A percentile compares a stretch with the other conserved stretches of the same genome.
Conservation (phyloP, 2,329 filamentous ascomycete species). For the Trichophyton rubrum region DNA sequence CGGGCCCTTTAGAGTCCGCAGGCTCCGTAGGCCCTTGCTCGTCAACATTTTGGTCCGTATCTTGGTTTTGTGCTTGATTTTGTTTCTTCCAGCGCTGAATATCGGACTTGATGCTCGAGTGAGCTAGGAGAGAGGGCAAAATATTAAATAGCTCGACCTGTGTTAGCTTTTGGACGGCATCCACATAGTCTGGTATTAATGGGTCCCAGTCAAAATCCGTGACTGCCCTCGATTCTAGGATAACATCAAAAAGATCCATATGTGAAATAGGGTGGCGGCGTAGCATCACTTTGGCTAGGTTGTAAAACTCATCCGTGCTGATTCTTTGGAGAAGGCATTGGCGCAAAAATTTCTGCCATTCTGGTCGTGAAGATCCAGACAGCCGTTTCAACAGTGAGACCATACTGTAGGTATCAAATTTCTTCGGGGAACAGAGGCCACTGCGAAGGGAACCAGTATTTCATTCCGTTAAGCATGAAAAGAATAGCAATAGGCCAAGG, state of each 20-base stretch:
- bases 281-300: constrained; percentile 25
- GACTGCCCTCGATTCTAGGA: constrained; percentile 24
- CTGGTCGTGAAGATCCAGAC: neutral
- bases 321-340: constrained; percentile 11
- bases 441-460: neutral
- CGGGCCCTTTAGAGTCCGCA: neutral
- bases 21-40: neutral
- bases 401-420: neutral
- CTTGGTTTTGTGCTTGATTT: neutral
- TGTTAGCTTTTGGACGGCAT: constrained; percentile 25
- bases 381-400: neutral
- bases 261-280: constrained; percentile 22
- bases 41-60: neutral
- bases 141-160: constrained; percentile 25
- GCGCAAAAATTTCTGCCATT: constrained; percentile 12
- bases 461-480: neutral
- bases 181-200: constrained; percentile 31
- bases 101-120: constrained; percentile 24
- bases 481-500: neutral
- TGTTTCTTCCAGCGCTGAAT: constrained; percentile 8
- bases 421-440: neutral
- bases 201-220: constrained; percentile 30
- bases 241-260: constrained; percentile 23
- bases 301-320: constrained; percentile 24
- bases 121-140: constrained; percentile 22